These are phyloP conservation scores for Helianthus annuus DNA, from an alignment of 129 eudicot genomes.

Conservation along the genomic window DNA sequence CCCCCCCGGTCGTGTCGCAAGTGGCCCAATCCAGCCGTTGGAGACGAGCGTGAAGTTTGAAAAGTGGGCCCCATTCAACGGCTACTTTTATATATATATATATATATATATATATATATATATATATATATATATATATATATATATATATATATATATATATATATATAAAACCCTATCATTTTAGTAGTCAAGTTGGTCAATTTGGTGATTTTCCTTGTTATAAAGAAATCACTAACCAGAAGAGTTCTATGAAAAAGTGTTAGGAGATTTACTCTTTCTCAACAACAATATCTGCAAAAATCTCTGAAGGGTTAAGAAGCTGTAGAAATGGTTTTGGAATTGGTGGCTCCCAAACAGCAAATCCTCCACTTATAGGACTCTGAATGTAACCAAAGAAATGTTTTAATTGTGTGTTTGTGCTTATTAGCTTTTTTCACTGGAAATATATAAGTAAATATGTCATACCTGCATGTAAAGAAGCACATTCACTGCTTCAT, in stretches of 20 bases:
- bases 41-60: too few species aligned
- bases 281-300: slow-evolving; percentile 67
- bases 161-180: too few species aligned
- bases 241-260: not conserved
- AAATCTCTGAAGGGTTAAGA: slow-evolving; percentile 68
- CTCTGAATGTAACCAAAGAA: slow-evolving; percentile 21
- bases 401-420: not conserved
- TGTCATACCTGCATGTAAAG: slow-evolving; percentile 52
- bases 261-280: slow-evolving; percentile 46
- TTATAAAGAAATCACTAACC: not conserved
- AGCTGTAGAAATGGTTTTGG: slow-evolving; percentile 57
- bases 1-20: too few species aligned
- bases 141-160: too few species aligned
- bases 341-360: slow-evolving; percentile 66
- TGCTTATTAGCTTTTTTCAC: not conserved
- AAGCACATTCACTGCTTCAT: slow-evolving; percentile 63
- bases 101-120: too few species aligned
- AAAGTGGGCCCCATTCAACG: too few species aligned
- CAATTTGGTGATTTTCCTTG: too few species aligned
- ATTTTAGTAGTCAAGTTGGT: too few species aligned
- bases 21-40: too few species aligned
- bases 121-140: too few species aligned
- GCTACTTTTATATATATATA: too few species aligned
- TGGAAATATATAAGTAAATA: not conserved
- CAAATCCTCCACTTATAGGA: slow-evolving; percentile 67